phyloP scores from a whole-genome alignment of 768 basidiomycete species.

The Trametes coccinea region DNA sequence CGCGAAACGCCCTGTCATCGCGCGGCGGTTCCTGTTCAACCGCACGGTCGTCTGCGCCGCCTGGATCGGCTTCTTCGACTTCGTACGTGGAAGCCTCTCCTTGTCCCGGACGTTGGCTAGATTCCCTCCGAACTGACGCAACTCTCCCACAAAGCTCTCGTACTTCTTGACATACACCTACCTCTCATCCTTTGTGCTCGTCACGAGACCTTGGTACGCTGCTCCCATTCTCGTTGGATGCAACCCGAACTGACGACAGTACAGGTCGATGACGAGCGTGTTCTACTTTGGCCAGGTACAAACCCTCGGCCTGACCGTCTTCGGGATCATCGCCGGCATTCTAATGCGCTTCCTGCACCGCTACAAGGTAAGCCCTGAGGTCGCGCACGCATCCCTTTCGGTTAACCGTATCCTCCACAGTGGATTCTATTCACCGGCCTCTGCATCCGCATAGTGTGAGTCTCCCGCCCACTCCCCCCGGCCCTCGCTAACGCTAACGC shows the following conservation, averaged over 20 bases:
- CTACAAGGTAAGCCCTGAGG: constrained; percentile 37
- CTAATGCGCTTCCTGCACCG: constrained; percentile 46
- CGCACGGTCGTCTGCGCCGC: constrained; percentile 34
- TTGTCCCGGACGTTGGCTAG: constrained; percentile 10
- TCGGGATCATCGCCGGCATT: constrained; percentile 50
- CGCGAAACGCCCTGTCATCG: constrained; percentile 36
- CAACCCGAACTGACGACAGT: not conserved
- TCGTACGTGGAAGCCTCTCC: constrained; percentile 13
- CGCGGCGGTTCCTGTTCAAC: constrained; percentile 36
- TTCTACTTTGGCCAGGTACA: constrained; percentile 41
- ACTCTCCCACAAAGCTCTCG: constrained; percentile 42
- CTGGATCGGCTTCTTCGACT: constrained; percentile 31
- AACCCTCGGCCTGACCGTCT: constrained; percentile 45
- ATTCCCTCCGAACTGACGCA: constrained; percentile 2
- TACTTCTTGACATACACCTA: constrained; percentile 74
- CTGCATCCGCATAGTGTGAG: constrained; percentile 29
- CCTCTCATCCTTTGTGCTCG: constrained; percentile 65
- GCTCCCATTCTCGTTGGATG: constrained; percentile 43
- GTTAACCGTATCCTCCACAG: constrained; percentile 17
- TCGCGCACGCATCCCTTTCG: not conserved
- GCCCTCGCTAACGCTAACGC: not conserved
- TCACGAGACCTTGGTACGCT: constrained; percentile 27
- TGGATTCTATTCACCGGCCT: constrained; percentile 42
- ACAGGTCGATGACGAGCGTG: constrained; percentile 37
- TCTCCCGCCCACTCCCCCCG: not conserved